A percentile compares a stretch with the other conserved stretches of the same genome.
These are phyloP conservation scores for Geotrichum candidum DNA, from an alignment of 1,139 yeast species.

Conservation along the genomic window DNA sequence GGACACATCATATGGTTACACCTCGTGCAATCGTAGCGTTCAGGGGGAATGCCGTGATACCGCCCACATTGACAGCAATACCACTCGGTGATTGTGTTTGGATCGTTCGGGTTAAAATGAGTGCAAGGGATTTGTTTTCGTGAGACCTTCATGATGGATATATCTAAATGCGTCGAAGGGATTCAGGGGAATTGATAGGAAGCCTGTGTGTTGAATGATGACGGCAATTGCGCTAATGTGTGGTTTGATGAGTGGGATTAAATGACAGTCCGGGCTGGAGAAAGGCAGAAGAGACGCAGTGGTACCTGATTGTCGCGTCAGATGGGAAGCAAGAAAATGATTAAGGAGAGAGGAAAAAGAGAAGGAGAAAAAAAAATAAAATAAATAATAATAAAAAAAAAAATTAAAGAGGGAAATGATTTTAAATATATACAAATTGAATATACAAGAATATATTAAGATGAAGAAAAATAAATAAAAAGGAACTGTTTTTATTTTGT, in stretches of 20 bases:
- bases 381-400: neutral
- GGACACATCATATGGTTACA: slow-evolving; percentile 38
- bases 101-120: slow-evolving; percentile 28
- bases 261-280: neutral
- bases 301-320: neutral
- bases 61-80: slow-evolving; percentile 37
- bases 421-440: neutral
- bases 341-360: neutral
- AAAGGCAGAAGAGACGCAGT: neutral
- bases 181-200: neutral
- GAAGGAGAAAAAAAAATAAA: no score
- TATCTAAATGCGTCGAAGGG: neutral
- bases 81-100: slow-evolving; percentile 35
- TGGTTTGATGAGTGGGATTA: neutral
- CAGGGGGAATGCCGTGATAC: slow-evolving; percentile 33
- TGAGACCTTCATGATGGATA: neutral
- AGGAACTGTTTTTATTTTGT: neutral
- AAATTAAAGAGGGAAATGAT: neutral
- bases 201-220: neutral
- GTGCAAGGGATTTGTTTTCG: neutral
- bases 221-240: neutral
- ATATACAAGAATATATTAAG: neutral
- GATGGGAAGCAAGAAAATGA: neutral
- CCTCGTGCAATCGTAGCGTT: slow-evolving; percentile 33
- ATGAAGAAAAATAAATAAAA: neutral